Base-by-base conservation (phyloP, 1,284 basidiomycete species). In the Cutaneotrichosporon arboriforme region DNA sequence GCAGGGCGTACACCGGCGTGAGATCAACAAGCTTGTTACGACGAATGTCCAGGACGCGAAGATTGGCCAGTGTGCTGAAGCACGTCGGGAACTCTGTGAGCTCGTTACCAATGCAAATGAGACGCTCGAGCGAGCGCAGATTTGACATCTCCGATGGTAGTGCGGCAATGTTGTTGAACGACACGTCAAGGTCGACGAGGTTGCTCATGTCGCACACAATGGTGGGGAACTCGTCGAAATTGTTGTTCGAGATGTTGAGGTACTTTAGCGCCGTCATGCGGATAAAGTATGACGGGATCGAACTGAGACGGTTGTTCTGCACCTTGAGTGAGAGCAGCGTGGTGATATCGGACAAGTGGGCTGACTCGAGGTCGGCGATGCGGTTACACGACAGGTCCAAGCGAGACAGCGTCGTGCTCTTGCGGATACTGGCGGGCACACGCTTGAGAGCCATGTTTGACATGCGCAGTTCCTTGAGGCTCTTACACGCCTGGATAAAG, bases 221-320 rank as follows among this genome's bases (percentile, higher is more conserved):
- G 0, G 77, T 58, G 0, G 94, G 93, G 54, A 98, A 81, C n/a
- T 70, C 74, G 40, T 83, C 83, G 71, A 97, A 92, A 69, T 91
- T 90, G 79, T 98, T 99, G 77, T 97, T 98, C 46, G 91, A 96
- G 59, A 99, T 87, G 76, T 97, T 96, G 65, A 98, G 81, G 44
- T 84, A 84, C 51, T 83, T 83, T 49, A 97, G 81, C 45, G 80
- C 75, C 36, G 80, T 78, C 62, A 98, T 78, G 17, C 84, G 80
- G 3, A 85, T 81, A 63, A 97, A 93, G 68, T 90, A 89, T 73
- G 82, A 83, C 0, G 96, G 93, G 3, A 98, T 81, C 53, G 82
- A 84, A 58, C 88, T 86, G 64, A 99, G 82, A 33, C 91, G 84
- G 72, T 99, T 99, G 76, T 97, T 97, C 74, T 94, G 89, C 46